These are phyloP conservation scores for Colletotrichum brevisporum DNA, from an alignment of 2,329 filamentous ascomycete genomes.

Conservation along the genomic window DNA sequence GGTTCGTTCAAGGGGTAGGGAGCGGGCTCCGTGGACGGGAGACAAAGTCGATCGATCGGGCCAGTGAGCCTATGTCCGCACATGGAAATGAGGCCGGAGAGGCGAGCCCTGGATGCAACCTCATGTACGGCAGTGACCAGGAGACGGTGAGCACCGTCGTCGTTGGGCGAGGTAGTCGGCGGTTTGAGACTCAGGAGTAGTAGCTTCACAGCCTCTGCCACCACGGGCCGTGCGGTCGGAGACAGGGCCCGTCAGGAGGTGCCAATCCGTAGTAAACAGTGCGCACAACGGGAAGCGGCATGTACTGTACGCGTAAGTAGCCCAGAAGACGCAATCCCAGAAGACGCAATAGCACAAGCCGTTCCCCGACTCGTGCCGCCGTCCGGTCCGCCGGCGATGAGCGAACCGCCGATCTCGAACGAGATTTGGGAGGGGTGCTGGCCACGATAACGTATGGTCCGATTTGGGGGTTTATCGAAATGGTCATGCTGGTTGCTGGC, in stretches of 20 bases:
- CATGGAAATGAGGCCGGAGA: conserved; percentile 27
- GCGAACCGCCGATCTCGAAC: conserved; percentile 6
- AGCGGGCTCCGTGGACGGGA: conserved; percentile 24
- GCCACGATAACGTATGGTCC: no score
- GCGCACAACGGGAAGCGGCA: background rate
- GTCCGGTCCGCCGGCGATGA: background rate
- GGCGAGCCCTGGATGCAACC: conserved; percentile 25
- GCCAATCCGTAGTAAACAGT: conserved; percentile 2
- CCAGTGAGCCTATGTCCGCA: conserved; percentile 28
- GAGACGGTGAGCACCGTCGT: conserved; percentile 20
- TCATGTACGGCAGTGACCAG: conserved; percentile 15
- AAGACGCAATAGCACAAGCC: conserved; percentile 9
- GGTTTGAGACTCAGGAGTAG: conserved; percentile 38
- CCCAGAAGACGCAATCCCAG: background rate
- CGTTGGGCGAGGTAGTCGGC: conserved; percentile 19
- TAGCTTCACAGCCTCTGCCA: conserved; percentile 28
- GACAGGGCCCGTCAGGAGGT: conserved; percentile 15
- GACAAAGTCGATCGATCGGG: conserved; percentile 36
- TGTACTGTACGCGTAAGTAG: background rate
- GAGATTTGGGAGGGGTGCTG: background rate
- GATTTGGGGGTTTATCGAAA: no score
- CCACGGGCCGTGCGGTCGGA: conserved; percentile 23
- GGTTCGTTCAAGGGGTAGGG: conserved; percentile 17
- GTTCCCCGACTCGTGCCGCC: conserved; percentile 15
- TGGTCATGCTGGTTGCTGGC: no score